Evolutionary conservation across 116 monocot genomes (phyloP).

Genomic region (Dioscorea cayenensis): DNA sequence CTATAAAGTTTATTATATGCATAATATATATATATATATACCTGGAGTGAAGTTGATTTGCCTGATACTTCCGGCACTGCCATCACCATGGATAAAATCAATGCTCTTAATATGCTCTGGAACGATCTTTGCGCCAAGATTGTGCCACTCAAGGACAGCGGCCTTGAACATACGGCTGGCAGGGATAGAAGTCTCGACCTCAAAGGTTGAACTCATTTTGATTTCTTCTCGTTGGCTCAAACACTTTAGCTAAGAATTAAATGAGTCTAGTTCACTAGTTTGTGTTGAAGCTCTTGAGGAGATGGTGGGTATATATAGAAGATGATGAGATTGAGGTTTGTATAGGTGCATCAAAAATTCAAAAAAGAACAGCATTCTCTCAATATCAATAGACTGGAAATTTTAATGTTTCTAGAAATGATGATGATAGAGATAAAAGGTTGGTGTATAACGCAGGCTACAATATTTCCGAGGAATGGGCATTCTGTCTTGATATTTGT

Average conservation of each 20-base stretch:
- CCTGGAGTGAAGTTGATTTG: slow-evolving; percentile 40
- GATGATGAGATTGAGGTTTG: too few species aligned
- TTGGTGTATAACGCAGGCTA: too few species aligned
- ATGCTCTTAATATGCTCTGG: slow-evolving; percentile 23
- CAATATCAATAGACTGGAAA: too few species aligned
- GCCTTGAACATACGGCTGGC: slow-evolving; percentile 32
- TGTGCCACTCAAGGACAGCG: slow-evolving; percentile 33
- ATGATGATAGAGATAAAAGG: too few species aligned
- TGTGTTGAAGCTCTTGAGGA: not conserved
- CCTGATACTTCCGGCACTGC: slow-evolving; percentile 23
- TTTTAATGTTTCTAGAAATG: too few species aligned
- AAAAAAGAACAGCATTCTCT: too few species aligned
- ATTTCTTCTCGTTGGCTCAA: not conserved
- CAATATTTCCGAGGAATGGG: too few species aligned
- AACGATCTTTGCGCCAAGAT: slow-evolving; percentile 30
- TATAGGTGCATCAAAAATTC: too few species aligned
- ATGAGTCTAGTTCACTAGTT: not conserved
- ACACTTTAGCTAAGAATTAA: not conserved
- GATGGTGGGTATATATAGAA: too few species aligned
- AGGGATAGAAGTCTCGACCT: slow-evolving; percentile 22
- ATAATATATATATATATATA: not conserved
- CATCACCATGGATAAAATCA: slow-evolving; percentile 17
- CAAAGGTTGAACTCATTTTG: slow-evolving; percentile 18
- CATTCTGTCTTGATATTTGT: too few species aligned
- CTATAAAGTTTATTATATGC: too few species aligned